phyloP scores from a whole-genome alignment of 1,284 basidiomycete genomes.

The Trichosporon asahii region DNA sequence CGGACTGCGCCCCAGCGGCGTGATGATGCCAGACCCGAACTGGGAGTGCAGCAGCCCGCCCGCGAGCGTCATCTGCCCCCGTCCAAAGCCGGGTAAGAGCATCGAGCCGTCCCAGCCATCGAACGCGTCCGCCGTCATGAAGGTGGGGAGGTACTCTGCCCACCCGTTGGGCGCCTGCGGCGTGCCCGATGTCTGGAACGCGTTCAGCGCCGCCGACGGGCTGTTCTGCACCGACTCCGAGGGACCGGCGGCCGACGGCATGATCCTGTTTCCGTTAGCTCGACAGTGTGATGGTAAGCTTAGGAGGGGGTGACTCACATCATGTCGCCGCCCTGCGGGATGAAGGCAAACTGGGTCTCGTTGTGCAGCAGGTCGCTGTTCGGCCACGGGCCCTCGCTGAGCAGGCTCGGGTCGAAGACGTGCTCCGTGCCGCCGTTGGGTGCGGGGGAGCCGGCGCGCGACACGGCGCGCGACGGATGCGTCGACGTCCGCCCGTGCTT shows the following conservation, averaged over 20 bases:
- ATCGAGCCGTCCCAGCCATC: constrained; percentile 51
- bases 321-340: constrained; percentile 50
- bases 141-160: constrained; percentile 48
- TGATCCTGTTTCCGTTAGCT: constrained; percentile 28
- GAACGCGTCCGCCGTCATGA: constrained; percentile 49
- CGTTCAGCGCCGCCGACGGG: constrained; percentile 27
- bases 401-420: constrained; percentile 41
- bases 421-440: constrained; percentile 17
- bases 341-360: constrained; percentile 44
- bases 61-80: constrained; percentile 48
- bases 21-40: constrained; percentile 52
- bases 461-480: constrained; percentile 22
- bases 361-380: constrained; percentile 32
- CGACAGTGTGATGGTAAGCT: background rate
- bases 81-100: constrained; percentile 50
- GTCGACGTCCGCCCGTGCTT: constrained; percentile 22
- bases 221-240: constrained; percentile 42
- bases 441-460: constrained; percentile 18
- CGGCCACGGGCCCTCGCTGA: constrained; percentile 37
- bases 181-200: constrained; percentile 20
- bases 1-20: constrained; percentile 32
- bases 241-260: constrained; percentile 47
- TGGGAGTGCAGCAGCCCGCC: constrained; percentile 50
- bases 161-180: constrained; percentile 36
- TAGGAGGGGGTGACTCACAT: constrained; percentile 33